Evolutionary conservation across 2,329 filamentous ascomycete species (phyloP), one percentile per base, ranked within the genome.

Genomic region (Pseudofabraea citricarpa): DNA sequence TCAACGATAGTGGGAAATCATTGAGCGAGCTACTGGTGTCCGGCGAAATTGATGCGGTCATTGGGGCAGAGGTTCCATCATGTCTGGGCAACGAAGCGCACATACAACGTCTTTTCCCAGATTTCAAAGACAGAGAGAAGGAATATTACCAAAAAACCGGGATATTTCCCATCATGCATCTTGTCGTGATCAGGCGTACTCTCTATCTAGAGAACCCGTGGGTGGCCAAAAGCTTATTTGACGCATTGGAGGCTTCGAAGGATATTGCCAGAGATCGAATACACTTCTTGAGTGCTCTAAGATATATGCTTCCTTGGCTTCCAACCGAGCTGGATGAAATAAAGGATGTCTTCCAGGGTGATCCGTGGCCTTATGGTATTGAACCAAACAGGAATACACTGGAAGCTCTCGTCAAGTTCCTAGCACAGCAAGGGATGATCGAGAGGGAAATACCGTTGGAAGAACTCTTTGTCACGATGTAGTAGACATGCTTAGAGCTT

Each of bases 251-350:
- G 20, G 56, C 64, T 21, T 55, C 55, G 8, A 63, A 64, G 45
- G 53, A 63, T 22, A 41, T 65, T 15, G 62, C 62, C 5, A 40
- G 50, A 27, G 46, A 53, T 15, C 43, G 57, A 21, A 58, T 66
- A 59, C 41, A 48, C 18, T 58, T 55, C 18, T 43, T 49, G 3
- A 51, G 50, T 32, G 56, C 55, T 9, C 44, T 61, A 44, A 46
- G 59, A 20, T 64, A 62, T 43, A 65, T 65, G 63, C 49, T 65
- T 8, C 64, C 63, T 2, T 65, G 61, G 56, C 40, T 66, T 32
- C 49, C 56, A 6, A 51, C 51, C 6, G 56, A 59, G 23, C 31
- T 65, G 13, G 56, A 63, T 22, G 62, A 65, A 40, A 63, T 64
- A 20, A 47, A 58, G n/a, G 54, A 62, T 39, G 50, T 64, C 1